These are phyloP conservation scores for Leccinum fibrillosum DNA, from an alignment of 768 basidiomycete genomes.

Conservation along the genomic window DNA sequence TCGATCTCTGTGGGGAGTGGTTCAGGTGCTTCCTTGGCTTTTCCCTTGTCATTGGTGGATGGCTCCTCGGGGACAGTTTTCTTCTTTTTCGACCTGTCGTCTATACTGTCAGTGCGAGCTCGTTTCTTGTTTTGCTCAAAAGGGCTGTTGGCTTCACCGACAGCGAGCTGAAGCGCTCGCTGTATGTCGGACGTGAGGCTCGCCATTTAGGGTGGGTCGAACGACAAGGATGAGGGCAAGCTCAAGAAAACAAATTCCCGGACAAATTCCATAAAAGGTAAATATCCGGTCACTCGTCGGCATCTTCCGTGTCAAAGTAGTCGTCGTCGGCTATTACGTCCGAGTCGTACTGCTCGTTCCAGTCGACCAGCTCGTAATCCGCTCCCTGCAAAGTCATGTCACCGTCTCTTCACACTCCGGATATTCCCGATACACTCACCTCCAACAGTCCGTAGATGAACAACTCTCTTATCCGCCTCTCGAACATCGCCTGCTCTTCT, in stretches of 20 bases:
- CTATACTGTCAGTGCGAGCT: constrained; percentile 12
- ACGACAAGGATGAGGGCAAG: constrained; percentile 41
- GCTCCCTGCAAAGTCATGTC: constrained; percentile 43
- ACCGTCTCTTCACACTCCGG: not conserved
- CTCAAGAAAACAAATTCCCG: constrained; percentile 21
- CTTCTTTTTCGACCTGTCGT: constrained; percentile 37
- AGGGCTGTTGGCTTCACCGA: constrained; percentile 44
- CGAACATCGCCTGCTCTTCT: constrained; percentile 50
- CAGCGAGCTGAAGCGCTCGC: constrained; percentile 48
- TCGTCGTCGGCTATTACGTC: constrained; percentile 44
- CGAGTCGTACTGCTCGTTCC: constrained; percentile 65
- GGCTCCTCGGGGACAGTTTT: constrained; percentile 13
- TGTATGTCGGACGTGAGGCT: constrained; percentile 43
- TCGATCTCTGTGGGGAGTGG: constrained; percentile 30
- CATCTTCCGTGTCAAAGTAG: constrained; percentile 66
- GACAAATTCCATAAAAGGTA: constrained; percentile 16
- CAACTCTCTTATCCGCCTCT: constrained; percentile 58
- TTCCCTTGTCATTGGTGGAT: constrained; percentile 33
- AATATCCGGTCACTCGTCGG: constrained; percentile 35
- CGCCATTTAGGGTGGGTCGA: constrained; percentile 39
- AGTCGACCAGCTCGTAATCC: constrained; percentile 71
- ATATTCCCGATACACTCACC: constrained; percentile 37
- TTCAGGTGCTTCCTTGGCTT: constrained; percentile 34
- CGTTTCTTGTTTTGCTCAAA: constrained; percentile 39
- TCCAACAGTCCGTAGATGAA: constrained; percentile 77